Percentiles rank a stretch among this genome's conserved stretches.
Conservation (phyloP, 2,329 filamentous ascomycete species). For the Pseudofabraea citricarpa region DNA sequence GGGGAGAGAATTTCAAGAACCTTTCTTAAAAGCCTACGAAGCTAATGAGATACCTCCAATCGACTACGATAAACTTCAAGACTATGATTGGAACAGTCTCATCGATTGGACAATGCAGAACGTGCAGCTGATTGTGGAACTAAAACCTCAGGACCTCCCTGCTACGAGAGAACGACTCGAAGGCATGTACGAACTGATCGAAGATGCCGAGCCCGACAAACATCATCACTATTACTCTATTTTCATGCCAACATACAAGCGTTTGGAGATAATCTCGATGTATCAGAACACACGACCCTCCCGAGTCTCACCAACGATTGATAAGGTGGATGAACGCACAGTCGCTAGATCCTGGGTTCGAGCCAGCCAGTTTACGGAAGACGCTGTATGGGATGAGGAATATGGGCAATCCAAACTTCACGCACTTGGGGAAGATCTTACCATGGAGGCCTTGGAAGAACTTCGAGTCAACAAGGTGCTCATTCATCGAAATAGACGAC, state of each 20-base stretch:
- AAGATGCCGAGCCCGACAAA: slow-evolving; percentile 23
- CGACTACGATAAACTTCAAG: slow-evolving; percentile 56
- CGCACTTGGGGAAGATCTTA: slow-evolving; percentile 4
- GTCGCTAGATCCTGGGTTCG: slow-evolving; percentile 56
- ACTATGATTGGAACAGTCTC: slow-evolving; percentile 64
- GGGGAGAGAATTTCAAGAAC: slow-evolving; percentile 58
- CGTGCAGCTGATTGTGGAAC: slow-evolving; percentile 29
- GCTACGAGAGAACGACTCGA: slow-evolving; percentile 39
- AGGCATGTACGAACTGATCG: slow-evolving; percentile 28
- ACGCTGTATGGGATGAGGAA: slow-evolving; percentile 42
- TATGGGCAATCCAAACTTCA: slow-evolving; percentile 44
- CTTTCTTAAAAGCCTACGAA: slow-evolving; percentile 63
- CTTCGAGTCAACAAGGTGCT: slow-evolving; percentile 32
- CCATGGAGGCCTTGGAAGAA: slow-evolving; percentile 16
- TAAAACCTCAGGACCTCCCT: slow-evolving; percentile 42
- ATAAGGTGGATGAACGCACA: slow-evolving; percentile 28
- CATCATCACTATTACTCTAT: slow-evolving; percentile 52
- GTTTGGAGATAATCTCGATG: slow-evolving; percentile 31
- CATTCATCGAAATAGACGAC: slow-evolving; percentile 52
- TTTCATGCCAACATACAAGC: slow-evolving; percentile 38
- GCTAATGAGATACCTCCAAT: slow-evolving; percentile 54
- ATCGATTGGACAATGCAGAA: slow-evolving; percentile 61
- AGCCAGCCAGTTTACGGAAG: slow-evolving; percentile 50
- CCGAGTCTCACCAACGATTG: background rate
- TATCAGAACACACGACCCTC: slow-evolving; percentile 38